Base-by-base conservation (phyloP, 2,329 filamentous ascomycete species). In the Trichoderma simmonsii region DNA sequence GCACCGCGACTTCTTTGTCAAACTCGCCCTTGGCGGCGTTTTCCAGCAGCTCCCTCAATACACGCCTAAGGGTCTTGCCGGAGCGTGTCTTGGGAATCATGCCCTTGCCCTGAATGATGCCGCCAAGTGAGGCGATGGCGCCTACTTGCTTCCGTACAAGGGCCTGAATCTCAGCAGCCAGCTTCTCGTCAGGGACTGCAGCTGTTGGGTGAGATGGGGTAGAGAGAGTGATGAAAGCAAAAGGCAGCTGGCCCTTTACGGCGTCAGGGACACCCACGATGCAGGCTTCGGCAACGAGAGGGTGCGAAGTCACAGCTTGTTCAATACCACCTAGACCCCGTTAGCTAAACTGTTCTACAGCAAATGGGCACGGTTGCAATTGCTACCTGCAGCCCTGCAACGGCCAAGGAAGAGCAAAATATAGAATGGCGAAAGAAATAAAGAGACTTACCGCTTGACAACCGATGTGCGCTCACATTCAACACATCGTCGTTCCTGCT, bases 81-180 rank as follows among this genome's bases (percentile, higher is more conserved):
- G 91, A 94, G 32, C 95, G 84, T 18, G 95, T 98, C 84, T 95
- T 95, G 6, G 95, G 95, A 67, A 98, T 97, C 87, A 97, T 95
- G 18, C 91, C 91, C 75, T 90, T 90, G 51, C 93, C 93, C 75
- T 94, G 92, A 67, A 97, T 92, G 77, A 97, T 92, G 2, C 95
- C 95, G 9, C 94, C 94, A 0, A 98, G 86, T 2, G 89, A 89
- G 1, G 95, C 95, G 74, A 98, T 97, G 26, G 93, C 90, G 7
- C 95, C 95, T 70, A 98, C 96, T 77, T 97, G 93, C 39, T 87
- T 85, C 30, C 94, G 90, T 3, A 98, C 91, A 4, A 91, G 86
- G 34, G 81, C 82, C 76, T 96, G 93, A 54, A 96, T 89, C 79
- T 95, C 92, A n/a, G 77, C 74, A 18, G 81, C 79, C 7, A 89